Conservation (phyloP, 106 monocot genomes). For the Platanthera zijinensis region DNA sequence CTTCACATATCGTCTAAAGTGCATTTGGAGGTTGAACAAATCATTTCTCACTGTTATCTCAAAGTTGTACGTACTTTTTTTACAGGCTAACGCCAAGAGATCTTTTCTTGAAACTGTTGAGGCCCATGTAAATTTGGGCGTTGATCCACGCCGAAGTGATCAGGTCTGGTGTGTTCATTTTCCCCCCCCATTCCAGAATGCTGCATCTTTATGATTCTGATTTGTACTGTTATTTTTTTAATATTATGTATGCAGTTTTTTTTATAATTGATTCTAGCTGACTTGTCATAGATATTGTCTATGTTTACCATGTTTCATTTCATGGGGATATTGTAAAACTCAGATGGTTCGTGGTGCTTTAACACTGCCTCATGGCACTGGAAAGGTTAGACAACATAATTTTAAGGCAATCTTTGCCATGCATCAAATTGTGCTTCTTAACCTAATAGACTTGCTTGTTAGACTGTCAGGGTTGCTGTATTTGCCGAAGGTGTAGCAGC, state of each 20-base stretch:
- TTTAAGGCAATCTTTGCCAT: not conserved
- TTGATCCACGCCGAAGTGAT: constrained; percentile 87
- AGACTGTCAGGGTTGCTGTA: constrained; percentile 93
- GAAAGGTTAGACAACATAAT: constrained; percentile 47
- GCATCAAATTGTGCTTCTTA: not conserved
- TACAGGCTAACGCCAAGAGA: constrained; percentile 55
- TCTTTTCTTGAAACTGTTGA: constrained; percentile 83
- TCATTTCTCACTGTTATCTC: not conserved
- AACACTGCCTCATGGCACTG: constrained; percentile 85
- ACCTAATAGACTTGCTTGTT: constrained; percentile 10
- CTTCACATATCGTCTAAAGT: not conserved
- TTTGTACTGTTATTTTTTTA: not conserved
- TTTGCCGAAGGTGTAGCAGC: constrained; percentile 92
- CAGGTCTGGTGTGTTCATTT: constrained; percentile 40
- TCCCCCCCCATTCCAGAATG: not conserved
- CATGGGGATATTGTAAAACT: constrained; percentile 3
- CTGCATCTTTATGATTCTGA: not conserved
- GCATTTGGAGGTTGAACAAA: not conserved
- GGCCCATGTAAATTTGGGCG: constrained; percentile 81
- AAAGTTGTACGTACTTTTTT: not conserved
- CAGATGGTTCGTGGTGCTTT: constrained; percentile 93
- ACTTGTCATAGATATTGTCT: not conserved
- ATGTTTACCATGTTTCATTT: not conserved
- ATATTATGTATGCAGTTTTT: not conserved
- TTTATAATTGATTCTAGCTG: no score